Conservation (phyloP, 169 alveolate species). For the Cystoisospora suis region DNA sequence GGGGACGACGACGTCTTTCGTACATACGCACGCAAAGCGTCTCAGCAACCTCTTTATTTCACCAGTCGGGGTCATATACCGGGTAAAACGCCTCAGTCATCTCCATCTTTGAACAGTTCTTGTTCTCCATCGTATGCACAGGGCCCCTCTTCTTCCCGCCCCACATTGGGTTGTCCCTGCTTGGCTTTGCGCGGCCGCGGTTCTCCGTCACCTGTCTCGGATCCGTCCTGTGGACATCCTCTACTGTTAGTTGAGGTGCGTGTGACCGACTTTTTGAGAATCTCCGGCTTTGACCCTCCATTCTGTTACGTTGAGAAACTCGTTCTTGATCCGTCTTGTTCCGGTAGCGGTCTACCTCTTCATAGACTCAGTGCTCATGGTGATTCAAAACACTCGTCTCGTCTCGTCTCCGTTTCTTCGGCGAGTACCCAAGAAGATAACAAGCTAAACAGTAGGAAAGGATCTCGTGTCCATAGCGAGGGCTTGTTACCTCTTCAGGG, state of each 20-base stretch:
- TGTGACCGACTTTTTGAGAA: constrained; percentile 40
- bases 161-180: too few species aligned
- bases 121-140: not conserved
- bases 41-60: constrained; percentile 45
- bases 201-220: not conserved
- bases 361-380: constrained; percentile 53
- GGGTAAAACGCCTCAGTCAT: too few species aligned
- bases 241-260: constrained; percentile 55
- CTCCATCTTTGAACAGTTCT: not conserved
- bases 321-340: constrained; percentile 76
- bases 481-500: not conserved
- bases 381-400: too few species aligned
- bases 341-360: constrained; percentile 76
- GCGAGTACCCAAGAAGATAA: not conserved
- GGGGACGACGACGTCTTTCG: not conserved
- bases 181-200: not conserved
- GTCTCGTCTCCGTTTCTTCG: too few species aligned
- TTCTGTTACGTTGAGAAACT: constrained; percentile 52
- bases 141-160: not conserved
- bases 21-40: constrained; percentile 20
- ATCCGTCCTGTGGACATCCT: not conserved
- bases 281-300: constrained; percentile 39
- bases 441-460: too few species aligned
- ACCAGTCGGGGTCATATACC: constrained; percentile 4
- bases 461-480: too few species aligned